These are phyloP conservation scores for Gymnopilus junonius DNA, from an alignment of 768 basidiomycete genomes.

Conservation along the genomic window DNA sequence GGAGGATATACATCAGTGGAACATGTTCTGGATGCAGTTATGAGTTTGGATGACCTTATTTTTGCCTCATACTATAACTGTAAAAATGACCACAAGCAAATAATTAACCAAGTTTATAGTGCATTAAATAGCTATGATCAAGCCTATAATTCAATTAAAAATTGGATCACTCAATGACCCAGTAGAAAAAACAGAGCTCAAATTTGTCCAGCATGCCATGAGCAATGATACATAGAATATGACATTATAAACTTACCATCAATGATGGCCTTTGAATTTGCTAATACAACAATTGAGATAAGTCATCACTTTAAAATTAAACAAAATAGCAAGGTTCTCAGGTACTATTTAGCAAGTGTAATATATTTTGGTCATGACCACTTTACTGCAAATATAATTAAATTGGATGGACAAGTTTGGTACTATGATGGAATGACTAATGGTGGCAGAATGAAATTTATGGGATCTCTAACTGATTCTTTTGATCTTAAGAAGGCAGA, in stretches of 20 bases:
- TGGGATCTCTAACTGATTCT: not conserved
- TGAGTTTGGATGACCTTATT: not conserved
- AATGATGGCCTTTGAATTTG: not conserved
- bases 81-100: not conserved
- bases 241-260: not conserved
- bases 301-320: not conserved
- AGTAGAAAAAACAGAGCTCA: not conserved
- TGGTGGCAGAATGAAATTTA: not conserved
- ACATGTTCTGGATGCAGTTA: not conserved
- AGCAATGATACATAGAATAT: not conserved
- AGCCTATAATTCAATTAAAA: not conserved
- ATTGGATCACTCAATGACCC: not conserved
- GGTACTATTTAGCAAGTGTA: not conserved
- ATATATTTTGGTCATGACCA: constrained; percentile 4
- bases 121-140: not conserved
- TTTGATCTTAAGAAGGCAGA: not conserved
- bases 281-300: not conserved
- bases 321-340: not conserved
- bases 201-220: not conserved
- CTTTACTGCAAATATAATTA: constrained; percentile 4
- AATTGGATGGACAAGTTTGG: constrained; percentile 1
- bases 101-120: not conserved
- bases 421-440: constrained; percentile 7
- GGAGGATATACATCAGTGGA: not conserved
- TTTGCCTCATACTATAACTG: not conserved